Evolutionary conservation across 352 stramenopile species (phyloP), one percentile per base, ranked within the genome.

Genomic region (Globisporangium polare): DNA sequence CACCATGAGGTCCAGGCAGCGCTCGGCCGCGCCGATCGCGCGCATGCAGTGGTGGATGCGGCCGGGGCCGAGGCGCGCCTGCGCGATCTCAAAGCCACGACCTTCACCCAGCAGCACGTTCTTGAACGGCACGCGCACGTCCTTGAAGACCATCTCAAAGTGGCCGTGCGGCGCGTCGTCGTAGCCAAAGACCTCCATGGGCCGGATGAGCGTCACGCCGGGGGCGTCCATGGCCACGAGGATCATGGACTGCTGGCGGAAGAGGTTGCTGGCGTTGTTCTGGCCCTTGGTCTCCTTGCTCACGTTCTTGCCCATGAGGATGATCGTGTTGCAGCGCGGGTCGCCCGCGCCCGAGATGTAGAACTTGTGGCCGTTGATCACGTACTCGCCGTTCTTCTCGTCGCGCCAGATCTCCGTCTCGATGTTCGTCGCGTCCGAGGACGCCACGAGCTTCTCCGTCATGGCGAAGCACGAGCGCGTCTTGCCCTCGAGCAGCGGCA

Each of bases 21-120:
- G 78, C 72, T 97, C 89, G 27, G 88, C 84, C 53, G 87, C 84
- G 27, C 96, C 96, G 63, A 99, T 95, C 18, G 94, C 73, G 50
- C 96, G 89, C 96, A 99, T 99, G 78, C 96, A 99, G 79, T 99
- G 96, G 85, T 99, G 97, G 66, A 99, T 98, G 17, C 96, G 88
- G 22, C 96, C 96, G 13, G 89, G 88, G 62, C 97, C 95, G n/a
- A 99, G 84, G 12, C 94, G 97, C 57, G 86, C 80, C 71, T 92
- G 84, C 20, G 77, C 88, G 62, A 97, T 97, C 69, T 96, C 92
- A 66, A 97, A 97, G 6, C 90, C 90, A 37, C 86, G 82, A 31
- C 90, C 90, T 71, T 91, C 75, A 26, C 82, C 78, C 4, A 94
- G 74, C 50, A 97, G 65, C 8, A 97, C 62, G 58, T 86, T 95